Percentiles rank a stretch among this genome's conserved stretches.
Conservation (phyloP, 768 basidiomycete species). For the Lentinus brumalis region DNA sequence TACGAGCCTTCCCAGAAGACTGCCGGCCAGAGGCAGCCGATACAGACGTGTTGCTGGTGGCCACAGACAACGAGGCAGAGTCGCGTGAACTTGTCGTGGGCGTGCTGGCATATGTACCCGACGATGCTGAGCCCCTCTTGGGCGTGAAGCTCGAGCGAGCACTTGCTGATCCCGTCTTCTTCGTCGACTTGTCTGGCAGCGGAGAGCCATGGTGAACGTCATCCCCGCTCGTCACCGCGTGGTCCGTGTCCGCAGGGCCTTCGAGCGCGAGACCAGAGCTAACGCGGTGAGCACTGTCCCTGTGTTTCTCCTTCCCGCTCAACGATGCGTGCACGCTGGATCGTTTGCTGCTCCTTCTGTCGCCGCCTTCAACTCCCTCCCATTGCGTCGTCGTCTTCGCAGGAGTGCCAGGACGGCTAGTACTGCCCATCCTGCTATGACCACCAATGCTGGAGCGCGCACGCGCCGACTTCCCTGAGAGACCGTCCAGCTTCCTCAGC, state of each 20-base stretch:
- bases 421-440: constrained; percentile 46
- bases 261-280: constrained; percentile 38
- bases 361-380: constrained; percentile 61
- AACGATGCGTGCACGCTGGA: constrained; percentile 42
- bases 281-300: constrained; percentile 38
- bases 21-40: constrained; percentile 74
- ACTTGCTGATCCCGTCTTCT: constrained; percentile 58
- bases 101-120: constrained; percentile 81
- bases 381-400: constrained; percentile 66
- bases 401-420: constrained; percentile 73
- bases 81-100: constrained; percentile 80
- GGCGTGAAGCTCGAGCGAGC: constrained; percentile 77
- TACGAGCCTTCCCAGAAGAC: constrained; percentile 59
- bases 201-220: constrained; percentile 42
- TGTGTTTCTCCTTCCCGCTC: constrained; percentile 45
- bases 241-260: constrained; percentile 43
- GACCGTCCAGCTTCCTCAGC: constrained; percentile 88
- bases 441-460: constrained; percentile 71
- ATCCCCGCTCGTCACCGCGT: constrained; percentile 55
- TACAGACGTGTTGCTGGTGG: constrained; percentile 76
- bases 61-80: constrained; percentile 78
- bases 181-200: constrained; percentile 61
- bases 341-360: constrained; percentile 40
- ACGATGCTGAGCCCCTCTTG: constrained; percentile 88
- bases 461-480: constrained; percentile 74